Evolutionary conservation across 1,139 yeast species (phyloP).

Genomic region (Yamadazyma blattariae): DNA sequence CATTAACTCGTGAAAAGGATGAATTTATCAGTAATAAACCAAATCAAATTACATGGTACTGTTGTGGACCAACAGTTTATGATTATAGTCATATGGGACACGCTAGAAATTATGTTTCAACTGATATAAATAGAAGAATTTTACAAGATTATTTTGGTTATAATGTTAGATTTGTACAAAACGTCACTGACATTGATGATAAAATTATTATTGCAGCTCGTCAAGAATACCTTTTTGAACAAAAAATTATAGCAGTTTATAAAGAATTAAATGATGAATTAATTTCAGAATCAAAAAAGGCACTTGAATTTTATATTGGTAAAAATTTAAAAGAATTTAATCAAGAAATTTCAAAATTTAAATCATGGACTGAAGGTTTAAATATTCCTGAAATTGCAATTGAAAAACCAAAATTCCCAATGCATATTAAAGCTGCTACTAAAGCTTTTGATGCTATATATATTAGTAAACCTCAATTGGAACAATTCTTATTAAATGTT

Average conservation of each 20-base stretch:
- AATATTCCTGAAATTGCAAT: slow-evolving; percentile 50
- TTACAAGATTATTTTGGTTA: slow-evolving; percentile 89
- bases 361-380: slow-evolving; percentile 45
- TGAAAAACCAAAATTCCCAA: slow-evolving; percentile 76
- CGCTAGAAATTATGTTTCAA: slow-evolving; percentile 93
- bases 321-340: slow-evolving; percentile 53
- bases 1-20: slow-evolving; percentile 78
- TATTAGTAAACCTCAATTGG: slow-evolving; percentile 16
- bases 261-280: slow-evolving; percentile 35
- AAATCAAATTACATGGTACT: slow-evolving; percentile 85
- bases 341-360: slow-evolving; percentile 36
- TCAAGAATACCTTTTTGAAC: slow-evolving; percentile 75
- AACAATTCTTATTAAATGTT: slow-evolving; percentile 46
- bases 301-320: slow-evolving; percentile 48
- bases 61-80: slow-evolving; percentile 99
- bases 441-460: slow-evolving; percentile 48
- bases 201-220: slow-evolving; percentile 94
- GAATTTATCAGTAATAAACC: slow-evolving; percentile 65
- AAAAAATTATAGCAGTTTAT: slow-evolving; percentile 40
- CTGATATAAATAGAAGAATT: slow-evolving; percentile 87
- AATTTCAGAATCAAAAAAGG: slow-evolving; percentile 34
- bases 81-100: slow-evolving; percentile 99
- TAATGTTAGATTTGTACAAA: slow-evolving; percentile 83
- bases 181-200: slow-evolving; percentile 97
- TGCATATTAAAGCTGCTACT: slow-evolving; percentile 70